phyloP scores from a whole-genome alignment of 192 early-diverging fungal genomes.

The Diversispora epigaea region DNA sequence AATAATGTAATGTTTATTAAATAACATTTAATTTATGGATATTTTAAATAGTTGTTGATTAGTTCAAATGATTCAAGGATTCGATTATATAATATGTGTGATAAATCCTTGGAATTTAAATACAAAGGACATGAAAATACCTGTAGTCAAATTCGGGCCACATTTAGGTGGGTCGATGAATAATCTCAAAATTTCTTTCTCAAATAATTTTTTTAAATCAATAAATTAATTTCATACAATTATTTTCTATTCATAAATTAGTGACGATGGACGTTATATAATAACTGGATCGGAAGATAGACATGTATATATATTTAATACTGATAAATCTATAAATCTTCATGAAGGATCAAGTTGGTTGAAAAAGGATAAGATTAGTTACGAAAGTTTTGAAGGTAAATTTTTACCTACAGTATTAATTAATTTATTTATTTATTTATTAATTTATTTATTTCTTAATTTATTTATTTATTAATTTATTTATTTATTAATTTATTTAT shows the following conservation, averaged over 20 bases:
- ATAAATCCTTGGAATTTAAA: conserved; percentile 75
- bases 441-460: not conserved
- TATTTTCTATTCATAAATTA: not conserved
- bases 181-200: not conserved
- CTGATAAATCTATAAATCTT: conserved; percentile 46
- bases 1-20: not conserved
- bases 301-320: conserved; percentile 72
- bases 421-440: not conserved
- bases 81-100: conserved; percentile 73
- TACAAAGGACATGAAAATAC: conserved; percentile 78
- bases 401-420: conserved; percentile 8
- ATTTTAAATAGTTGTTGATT: conserved; percentile 49
- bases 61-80: conserved; percentile 83
- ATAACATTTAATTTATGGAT: not conserved
- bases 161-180: conserved; percentile 51
- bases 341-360: conserved; percentile 30
- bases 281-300: conserved; percentile 82
- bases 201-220: not conserved
- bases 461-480: conserved; percentile 33
- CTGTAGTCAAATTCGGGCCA: conserved; percentile 71
- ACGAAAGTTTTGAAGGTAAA: conserved; percentile 41
- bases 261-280: conserved; percentile 75
- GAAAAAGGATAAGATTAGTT: conserved; percentile 30
- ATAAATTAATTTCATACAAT: not conserved
- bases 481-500: not conserved